phyloP scores from a whole-genome alignment of 2,329 filamentous ascomycete genomes.

The Dothiorella sarmentorum region DNA sequence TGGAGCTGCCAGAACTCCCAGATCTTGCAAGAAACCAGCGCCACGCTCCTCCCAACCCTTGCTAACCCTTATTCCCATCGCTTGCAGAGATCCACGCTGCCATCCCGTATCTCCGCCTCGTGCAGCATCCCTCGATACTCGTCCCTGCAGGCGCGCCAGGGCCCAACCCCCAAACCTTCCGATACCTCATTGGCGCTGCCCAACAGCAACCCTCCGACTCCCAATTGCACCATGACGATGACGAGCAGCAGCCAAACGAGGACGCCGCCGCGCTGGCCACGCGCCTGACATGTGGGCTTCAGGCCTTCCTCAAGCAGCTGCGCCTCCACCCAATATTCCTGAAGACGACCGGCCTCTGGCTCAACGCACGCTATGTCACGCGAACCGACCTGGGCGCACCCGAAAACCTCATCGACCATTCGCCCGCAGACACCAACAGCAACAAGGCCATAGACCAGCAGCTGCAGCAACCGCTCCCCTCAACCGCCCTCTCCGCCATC shows the following conservation, averaged over 20 bases:
- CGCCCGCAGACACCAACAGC: background rate
- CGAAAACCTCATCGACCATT: background rate
- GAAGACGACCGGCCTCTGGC: conserved; percentile 1
- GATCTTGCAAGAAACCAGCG: background rate
- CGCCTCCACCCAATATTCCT: background rate
- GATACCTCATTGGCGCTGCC: background rate
- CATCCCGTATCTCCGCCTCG: conserved; percentile 1
- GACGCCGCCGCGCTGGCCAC: background rate
- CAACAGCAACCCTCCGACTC: background rate
- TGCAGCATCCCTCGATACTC: conserved; percentile 1
- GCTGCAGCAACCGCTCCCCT: background rate
- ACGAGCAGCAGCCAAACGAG: background rate
- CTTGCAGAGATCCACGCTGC: conserved; percentile 15
- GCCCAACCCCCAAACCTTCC: background rate
- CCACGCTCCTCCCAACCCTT: background rate
- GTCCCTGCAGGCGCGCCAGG: background rate
- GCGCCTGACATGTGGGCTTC: conserved; percentile 6
- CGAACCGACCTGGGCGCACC: background rate
- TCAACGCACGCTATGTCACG: conserved; percentile 12
- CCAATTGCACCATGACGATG: background rate
- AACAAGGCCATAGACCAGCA: background rate
- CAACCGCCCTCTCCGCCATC: conserved; percentile 9
- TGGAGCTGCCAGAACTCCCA: background rate
- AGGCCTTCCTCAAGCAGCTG: conserved; percentile 3
- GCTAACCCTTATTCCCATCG: background rate